Evolutionary conservation across 352 stramenopile genomes (phyloP), one percentile per base, ranked within the genome.

Genomic region (Phytophthora constricta): DNA sequence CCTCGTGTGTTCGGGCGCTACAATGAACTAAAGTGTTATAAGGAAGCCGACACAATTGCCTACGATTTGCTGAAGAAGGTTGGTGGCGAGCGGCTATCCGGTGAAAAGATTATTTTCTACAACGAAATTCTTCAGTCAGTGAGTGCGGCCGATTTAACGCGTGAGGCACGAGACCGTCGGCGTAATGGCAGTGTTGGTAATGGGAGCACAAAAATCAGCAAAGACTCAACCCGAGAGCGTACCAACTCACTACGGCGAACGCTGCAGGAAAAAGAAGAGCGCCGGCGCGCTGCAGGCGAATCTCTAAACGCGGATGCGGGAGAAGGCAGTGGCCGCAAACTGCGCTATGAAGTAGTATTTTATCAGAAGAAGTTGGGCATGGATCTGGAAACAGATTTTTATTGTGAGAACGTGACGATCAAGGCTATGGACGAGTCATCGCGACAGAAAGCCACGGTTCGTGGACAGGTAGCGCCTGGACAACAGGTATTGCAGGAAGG

Each of bases 81-180:
- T 0, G 86, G 83, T 2, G 87, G 87, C 7, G 50, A 77, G 8
- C 86, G 85, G 47, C 53, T 96, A 3, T 89, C 82, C 1, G 75
- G 81, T 3, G 87, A 95, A 59, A 96, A 96, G 60, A 93, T 96
- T 58, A 86, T 96, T 43, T 96, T 93, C 50, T 94, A 96, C 74
- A 90, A 92, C 49, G 86, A 94, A 64, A 85, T 96, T 48, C 65
- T 95, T 25, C 89, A 96, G 66, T 90, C 71, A 1, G 82, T 95
- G 3, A 72, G 77, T 13, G 87, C 79, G 3, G 81, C 84, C 2
- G 86, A 96, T 65, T 62, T 96, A 41, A 92, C 86, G 23, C 80
- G 88, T 49, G 86, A 93, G 65, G 89, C 87, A 5, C 80, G 89
- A 39, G 78, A 91, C 33, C 73, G 84, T 49, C 70, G 80, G 7